phyloP scores from a whole-genome alignment of 2,329 filamentous ascomycete genomes.

The Sarocladiaceae sp. region DNA sequence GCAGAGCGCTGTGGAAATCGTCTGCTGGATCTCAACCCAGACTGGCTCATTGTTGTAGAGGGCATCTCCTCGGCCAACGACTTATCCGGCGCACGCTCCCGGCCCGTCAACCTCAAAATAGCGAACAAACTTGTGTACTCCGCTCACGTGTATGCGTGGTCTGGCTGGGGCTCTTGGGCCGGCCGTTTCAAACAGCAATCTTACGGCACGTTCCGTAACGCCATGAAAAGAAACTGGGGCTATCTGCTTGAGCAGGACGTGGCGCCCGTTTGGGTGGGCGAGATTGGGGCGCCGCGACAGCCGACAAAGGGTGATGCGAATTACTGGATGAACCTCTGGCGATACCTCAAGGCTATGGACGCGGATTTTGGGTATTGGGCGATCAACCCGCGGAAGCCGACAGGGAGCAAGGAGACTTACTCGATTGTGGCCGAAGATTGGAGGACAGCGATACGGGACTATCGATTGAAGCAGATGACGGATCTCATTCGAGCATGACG shows the following conservation, averaged over 20 bases:
- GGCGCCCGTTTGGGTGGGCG: conserved; percentile 61
- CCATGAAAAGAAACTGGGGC: conserved; percentile 61
- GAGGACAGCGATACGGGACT: conserved; percentile 55
- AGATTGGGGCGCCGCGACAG: conserved; percentile 52
- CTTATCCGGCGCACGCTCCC: conserved; percentile 45
- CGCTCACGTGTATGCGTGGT: conserved; percentile 64
- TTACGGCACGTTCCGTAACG: conserved; percentile 55
- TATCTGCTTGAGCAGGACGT: conserved; percentile 45
- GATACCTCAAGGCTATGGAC: conserved; percentile 50
- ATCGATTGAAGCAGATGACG: conserved; percentile 55
- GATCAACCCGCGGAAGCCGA: conserved; percentile 59
- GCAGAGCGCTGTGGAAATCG: conserved; percentile 58
- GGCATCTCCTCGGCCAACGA: conserved; percentile 64
- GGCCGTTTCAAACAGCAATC: conserved; percentile 54
- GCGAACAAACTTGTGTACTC: conserved; percentile 57
- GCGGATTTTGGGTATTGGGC: conserved; percentile 68
- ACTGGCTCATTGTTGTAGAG: conserved; percentile 64
- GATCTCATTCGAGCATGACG: conserved; percentile 36
- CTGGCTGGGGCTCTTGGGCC: conserved; percentile 57
- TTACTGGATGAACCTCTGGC: conserved; percentile 60
- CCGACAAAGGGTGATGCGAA: conserved; percentile 52
- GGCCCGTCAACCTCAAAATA: conserved; percentile 52
- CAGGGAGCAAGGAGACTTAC: conserved; percentile 53
- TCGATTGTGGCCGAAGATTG: conserved; percentile 58
- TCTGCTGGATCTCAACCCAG: conserved; percentile 49